Evolutionary conservation across 768 basidiomycete genomes (phyloP).

Genomic region (Mycena venus): DNA sequence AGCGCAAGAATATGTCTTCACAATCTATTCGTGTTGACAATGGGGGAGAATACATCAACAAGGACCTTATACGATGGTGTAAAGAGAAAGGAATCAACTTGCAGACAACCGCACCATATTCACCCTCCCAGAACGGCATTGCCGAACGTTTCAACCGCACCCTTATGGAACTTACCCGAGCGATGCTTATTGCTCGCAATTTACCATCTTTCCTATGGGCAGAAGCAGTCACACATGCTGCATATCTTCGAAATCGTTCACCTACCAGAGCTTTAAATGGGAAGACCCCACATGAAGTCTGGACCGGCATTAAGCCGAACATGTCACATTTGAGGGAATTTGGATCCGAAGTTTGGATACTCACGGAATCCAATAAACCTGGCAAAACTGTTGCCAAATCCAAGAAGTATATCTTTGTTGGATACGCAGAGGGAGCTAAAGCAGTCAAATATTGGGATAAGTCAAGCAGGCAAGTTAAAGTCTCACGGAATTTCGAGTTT

Average conservation of each 20-base stretch:
- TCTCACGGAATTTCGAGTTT: background rate
- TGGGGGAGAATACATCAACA: constrained; percentile 13
- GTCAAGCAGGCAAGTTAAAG: constrained; percentile 11
- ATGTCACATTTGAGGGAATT: constrained; percentile 17
- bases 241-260: constrained; percentile 10
- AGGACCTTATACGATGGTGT: constrained; percentile 11
- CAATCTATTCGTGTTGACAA: constrained; percentile 10
- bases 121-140: constrained; percentile 19
- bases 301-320: constrained; percentile 10
- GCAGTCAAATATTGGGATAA: constrained; percentile 10
- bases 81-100: constrained; percentile 12
- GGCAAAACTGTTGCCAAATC: background rate
- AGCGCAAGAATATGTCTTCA: background rate
- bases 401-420: background rate
- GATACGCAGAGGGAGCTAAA: background rate
- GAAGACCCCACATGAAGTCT: constrained; percentile 4
- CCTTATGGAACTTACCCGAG: constrained; percentile 14
- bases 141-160: constrained; percentile 15
- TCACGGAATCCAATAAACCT: background rate
- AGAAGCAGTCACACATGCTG: constrained; percentile 10
- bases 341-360: constrained; percentile 16
- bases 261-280: constrained; percentile 8
- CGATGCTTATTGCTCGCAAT: constrained; percentile 17
- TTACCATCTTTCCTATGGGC: constrained; percentile 14
- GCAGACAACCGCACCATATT: constrained; percentile 12